phyloP scores from a whole-genome alignment of 2,329 filamentous ascomycete species.

The Venturia oleaginea region DNA sequence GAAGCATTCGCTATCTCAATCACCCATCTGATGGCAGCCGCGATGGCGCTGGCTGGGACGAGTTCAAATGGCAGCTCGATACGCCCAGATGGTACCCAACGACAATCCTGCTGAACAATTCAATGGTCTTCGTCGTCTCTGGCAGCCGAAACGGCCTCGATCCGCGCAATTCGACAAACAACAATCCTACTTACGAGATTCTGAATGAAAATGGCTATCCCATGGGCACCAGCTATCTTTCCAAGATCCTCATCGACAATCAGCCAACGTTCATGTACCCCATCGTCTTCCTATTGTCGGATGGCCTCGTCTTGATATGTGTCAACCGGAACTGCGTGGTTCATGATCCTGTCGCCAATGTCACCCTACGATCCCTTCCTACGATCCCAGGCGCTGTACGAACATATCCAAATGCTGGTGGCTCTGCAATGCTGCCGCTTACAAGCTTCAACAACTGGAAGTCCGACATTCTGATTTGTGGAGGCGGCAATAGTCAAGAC shows the following conservation, averaged over 20 bases:
- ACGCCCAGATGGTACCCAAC: conserved; percentile 53
- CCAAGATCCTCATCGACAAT: conserved; percentile 48
- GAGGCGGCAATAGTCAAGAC: conserved; percentile 51
- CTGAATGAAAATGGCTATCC: conserved; percentile 41
- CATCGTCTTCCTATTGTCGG: conserved; percentile 49
- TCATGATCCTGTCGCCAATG: conserved; percentile 42
- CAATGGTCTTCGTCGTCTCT: conserved; percentile 50
- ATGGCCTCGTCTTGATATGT: conserved; percentile 50
- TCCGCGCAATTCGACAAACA: conserved; percentile 45
- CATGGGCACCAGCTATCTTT: conserved; percentile 37
- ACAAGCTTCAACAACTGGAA: conserved; percentile 43
- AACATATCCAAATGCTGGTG: conserved; percentile 53
- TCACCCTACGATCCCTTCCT: conserved; percentile 38
- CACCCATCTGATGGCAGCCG: conserved; percentile 37
- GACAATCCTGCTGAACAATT: conserved; percentile 49
- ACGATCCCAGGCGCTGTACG: conserved; percentile 48
- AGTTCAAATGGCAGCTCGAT: conserved; percentile 46
- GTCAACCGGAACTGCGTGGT: conserved; percentile 46
- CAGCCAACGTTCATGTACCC: conserved; percentile 59
- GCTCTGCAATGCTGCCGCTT: conserved; percentile 47
- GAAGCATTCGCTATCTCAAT: conserved; percentile 46
- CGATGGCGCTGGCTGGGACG: conserved; percentile 44
- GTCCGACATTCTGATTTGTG: conserved; percentile 48
- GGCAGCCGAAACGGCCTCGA: conserved; percentile 51
- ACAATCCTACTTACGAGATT: conserved; percentile 56